Conservation (phyloP, 306 rosid species). For the Vicia villosa region DNA sequence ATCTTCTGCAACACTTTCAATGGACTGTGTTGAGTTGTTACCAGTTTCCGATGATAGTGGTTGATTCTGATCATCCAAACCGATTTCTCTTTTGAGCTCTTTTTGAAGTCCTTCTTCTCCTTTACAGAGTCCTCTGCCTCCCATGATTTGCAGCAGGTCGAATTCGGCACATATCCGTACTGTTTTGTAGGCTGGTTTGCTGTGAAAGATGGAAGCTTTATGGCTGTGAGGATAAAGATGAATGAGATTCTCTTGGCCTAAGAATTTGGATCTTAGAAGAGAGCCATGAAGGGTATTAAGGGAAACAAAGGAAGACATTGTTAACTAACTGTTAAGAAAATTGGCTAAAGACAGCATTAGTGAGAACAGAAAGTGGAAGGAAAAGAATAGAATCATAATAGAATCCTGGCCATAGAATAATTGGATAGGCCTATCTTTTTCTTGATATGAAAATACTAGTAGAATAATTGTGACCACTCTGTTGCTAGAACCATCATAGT, state of each 20-base stretch:
- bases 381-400: constrained; percentile 12
- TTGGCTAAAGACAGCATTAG: constrained; percentile 10
- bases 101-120: constrained; percentile 70
- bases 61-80: constrained; percentile 34
- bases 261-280: constrained; percentile 60
- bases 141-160: constrained; percentile 60
- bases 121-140: constrained; percentile 92
- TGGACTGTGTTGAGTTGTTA: constrained; percentile 26
- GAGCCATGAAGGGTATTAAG: constrained; percentile 55
- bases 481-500: neutral
- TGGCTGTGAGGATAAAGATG: constrained; percentile 39
- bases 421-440: constrained; percentile 45
- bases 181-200: constrained; percentile 23
- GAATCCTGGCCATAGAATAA: constrained; percentile 35
- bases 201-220: constrained; percentile 40
- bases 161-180: constrained; percentile 59
- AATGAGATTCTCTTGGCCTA: constrained; percentile 49
- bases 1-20: constrained; percentile 51
- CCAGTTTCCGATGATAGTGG: constrained; percentile 27
- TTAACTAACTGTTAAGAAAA: constrained; percentile 1
- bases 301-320: constrained; percentile 63
- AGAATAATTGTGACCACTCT: constrained; percentile 34
- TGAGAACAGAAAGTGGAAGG: constrained; percentile 11
- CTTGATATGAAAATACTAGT: neutral
- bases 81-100: constrained; percentile 60